Percentiles rank a stretch among this genome's conserved stretches.
These are phyloP conservation scores for Diaporthe batatas DNA, from an alignment of 2,329 filamentous ascomycete species.

Conservation along the genomic window DNA sequence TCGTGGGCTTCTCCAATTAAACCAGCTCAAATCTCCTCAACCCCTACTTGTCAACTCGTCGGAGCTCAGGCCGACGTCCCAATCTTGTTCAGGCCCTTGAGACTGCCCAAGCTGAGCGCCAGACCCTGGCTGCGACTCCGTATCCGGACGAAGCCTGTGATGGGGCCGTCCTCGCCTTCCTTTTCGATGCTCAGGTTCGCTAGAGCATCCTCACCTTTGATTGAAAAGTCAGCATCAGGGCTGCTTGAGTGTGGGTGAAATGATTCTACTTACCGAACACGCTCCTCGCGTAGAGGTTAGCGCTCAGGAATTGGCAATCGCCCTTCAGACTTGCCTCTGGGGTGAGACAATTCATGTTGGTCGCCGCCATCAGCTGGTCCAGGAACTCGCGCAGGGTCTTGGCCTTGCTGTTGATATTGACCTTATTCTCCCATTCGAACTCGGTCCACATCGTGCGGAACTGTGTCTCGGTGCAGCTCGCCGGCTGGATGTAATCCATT, in stretches of 20 bases:
- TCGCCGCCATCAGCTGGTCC: conserved; percentile 94
- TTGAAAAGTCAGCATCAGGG: conserved; percentile 17
- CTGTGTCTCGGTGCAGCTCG: conserved; percentile 95
- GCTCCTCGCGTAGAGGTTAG: conserved; percentile 95
- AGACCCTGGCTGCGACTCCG: conserved; percentile 96
- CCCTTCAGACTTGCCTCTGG: conserved; percentile 97
- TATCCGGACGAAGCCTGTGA: conserved; percentile 98
- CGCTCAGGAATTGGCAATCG: conserved; percentile 97
- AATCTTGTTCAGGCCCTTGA: conserved; percentile 94
- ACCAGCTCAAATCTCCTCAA: conserved; percentile 22
- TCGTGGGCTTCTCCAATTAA: conserved; percentile 36
- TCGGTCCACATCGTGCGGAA: conserved; percentile 99
- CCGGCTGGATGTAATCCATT: conserved; percentile 99
- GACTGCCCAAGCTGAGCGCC: conserved; percentile 90
- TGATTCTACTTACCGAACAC: conserved; percentile 87
- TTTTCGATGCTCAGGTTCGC: conserved; percentile 98
- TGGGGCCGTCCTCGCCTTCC: conserved; percentile 93
- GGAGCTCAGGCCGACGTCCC: conserved; percentile 57
- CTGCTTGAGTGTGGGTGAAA: conserved; percentile 33
- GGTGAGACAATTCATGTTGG: conserved; percentile 98
- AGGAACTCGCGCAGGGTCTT: conserved; percentile 93
- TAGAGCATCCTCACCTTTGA: conserved; percentile 92
- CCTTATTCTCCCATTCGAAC: conserved; percentile 99
- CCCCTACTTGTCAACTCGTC: conserved; percentile 17
- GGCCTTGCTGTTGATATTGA: conserved; percentile 99